phyloP scores from a whole-genome alignment of 306 rosid species.

The Vigna reflexopilosa region DNA sequence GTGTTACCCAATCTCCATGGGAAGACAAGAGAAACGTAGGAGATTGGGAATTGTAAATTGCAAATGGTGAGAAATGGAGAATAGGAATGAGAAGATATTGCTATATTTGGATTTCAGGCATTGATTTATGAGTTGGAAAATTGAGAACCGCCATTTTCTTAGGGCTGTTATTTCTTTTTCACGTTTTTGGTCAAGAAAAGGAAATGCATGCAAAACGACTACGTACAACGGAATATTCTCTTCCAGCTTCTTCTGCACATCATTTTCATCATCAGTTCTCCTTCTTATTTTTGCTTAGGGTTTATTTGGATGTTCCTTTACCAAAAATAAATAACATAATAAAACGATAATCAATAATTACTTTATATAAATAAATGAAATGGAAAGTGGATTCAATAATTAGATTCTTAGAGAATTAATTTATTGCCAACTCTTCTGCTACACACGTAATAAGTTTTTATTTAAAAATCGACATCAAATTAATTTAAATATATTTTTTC shows the following conservation, averaged over 20 bases:
- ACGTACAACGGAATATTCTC: neutral
- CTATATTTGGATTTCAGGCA: conserved; percentile 50
- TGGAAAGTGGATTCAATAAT: neutral
- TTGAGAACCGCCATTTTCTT: conserved; percentile 69
- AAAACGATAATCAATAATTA: too few species aligned
- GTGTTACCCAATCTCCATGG: conserved; percentile 56
- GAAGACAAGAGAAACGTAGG: conserved; percentile 36
- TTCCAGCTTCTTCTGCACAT: neutral
- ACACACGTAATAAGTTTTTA: too few species aligned
- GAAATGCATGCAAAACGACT: neutral
- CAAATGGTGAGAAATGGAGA: conserved; percentile 14
- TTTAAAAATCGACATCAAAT: too few species aligned
- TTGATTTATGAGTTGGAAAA: conserved; percentile 26
- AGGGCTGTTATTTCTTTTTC: conserved; percentile 43
- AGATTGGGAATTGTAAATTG: conserved; percentile 38
- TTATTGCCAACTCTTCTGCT: too few species aligned
- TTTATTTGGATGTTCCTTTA: neutral
- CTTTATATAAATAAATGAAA: neutral
- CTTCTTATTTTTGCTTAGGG: too few species aligned
- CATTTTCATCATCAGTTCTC: too few species aligned
- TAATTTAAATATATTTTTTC: too few species aligned
- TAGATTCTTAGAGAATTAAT: too few species aligned
- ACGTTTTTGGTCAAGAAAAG: neutral
- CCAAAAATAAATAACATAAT: neutral
- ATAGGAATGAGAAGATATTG: neutral